These are phyloP conservation scores for Primulina huaijiensis DNA, from an alignment of 257 asterid genomes.

Conservation along the genomic window DNA sequence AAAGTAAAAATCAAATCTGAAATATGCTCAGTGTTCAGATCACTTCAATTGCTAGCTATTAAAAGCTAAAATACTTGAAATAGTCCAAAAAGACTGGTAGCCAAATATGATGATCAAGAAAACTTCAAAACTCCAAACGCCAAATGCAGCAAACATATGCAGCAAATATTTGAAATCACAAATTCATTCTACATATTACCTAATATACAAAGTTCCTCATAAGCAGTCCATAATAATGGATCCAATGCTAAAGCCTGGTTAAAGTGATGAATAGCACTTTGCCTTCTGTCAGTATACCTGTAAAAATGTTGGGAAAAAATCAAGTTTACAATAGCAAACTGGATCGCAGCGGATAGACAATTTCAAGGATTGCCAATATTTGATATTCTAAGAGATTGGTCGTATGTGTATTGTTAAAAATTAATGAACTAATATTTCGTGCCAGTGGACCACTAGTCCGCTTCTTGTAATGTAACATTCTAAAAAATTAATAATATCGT, in stretches of 20 bases:
- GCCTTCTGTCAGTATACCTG: slow-evolving; percentile 92
- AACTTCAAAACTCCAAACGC: not conserved
- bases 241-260: slow-evolving; percentile 87
- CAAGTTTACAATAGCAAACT: too few relatives aligned
- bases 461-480: too few relatives aligned
- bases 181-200: slow-evolving; percentile 41
- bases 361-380: too few relatives aligned
- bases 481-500: too few relatives aligned
- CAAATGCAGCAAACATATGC: not conserved
- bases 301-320: too few relatives aligned
- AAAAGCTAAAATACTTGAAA: not conserved
- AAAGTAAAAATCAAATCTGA: not conserved
- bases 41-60: not conserved
- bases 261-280: slow-evolving; percentile 82
- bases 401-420: too few relatives aligned
- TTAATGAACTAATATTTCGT: too few relatives aligned
- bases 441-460: too few relatives aligned
- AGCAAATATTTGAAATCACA: not conserved
- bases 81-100: not conserved
- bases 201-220: slow-evolving; percentile 89
- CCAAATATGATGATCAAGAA: not conserved
- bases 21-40: not conserved
- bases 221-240: slow-evolving; percentile 95
- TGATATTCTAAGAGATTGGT: too few relatives aligned
- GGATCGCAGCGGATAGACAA: too few relatives aligned